These are phyloP conservation scores for Evernia prunastri DNA, from an alignment of 495 filamentous ascomycete species.

Conservation along the genomic window DNA sequence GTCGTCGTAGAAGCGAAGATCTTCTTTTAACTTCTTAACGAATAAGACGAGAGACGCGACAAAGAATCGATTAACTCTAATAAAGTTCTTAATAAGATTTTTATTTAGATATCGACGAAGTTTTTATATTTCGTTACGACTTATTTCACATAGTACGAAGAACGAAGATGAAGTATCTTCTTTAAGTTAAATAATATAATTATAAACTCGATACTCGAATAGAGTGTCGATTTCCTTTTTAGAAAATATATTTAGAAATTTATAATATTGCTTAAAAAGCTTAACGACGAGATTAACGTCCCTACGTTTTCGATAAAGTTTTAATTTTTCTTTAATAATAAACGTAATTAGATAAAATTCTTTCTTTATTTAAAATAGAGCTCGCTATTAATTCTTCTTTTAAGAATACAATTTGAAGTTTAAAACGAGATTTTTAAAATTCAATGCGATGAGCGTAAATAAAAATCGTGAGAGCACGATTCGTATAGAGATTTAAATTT, in stretches of 20 bases:
- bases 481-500: background rate
- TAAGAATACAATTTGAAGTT: background rate
- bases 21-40: background rate
- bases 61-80: background rate
- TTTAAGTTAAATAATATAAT: background rate
- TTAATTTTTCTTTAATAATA: background rate
- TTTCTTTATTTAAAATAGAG: background rate
- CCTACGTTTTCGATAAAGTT: background rate
- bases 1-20: conserved; percentile 27
- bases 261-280: background rate
- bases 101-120: background rate
- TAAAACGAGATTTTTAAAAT: background rate
- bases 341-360: background rate
- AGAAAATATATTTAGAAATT: background rate
- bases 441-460: too few species aligned
- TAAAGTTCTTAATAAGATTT: background rate
- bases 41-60: background rate
- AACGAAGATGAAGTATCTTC: background rate
- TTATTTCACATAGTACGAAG: background rate
- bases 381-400: background rate
- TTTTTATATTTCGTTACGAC: background rate
- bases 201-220: background rate
- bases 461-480: too few species aligned
- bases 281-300: background rate
- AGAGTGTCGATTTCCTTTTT: background rate